Evolutionary conservation across 768 basidiomycete species (phyloP), one percentile per base, ranked within the genome.

Genomic region (Psilocybe tampanensis): DNA sequence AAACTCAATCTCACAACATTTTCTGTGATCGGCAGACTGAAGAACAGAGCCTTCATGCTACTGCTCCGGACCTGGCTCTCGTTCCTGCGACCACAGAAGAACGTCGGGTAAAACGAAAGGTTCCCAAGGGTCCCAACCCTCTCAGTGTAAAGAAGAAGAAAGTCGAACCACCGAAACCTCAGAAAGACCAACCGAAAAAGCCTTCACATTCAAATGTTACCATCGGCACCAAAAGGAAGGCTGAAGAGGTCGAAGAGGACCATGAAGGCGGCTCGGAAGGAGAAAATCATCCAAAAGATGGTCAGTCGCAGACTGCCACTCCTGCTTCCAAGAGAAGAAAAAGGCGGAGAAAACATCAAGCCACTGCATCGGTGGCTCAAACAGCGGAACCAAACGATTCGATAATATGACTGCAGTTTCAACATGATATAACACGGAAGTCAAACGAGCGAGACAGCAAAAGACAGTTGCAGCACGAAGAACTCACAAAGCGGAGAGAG

Each of bases 131-230:
- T 0, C 94, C 95, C 1, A 98, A 98, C 74, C 94, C 96, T 8
- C 80, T 98, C 2, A 95, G 93, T 58, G 76, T 95, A 44, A 95
- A 94, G 80, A 97, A 94, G 79, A 95, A 92, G 72, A 85, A 84
- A 4, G 64, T 36, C 36, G 63, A 53, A 42, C 15, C 39, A 51
- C 47, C 78, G 60, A 64, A 72, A 49, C 71, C 81, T 17, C 73
- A 76, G 63, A 45, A 78, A 81, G 47, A 52, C 34, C 39, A 24
- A 32, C 54, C 74, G 74, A 44, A 29, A 45, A 47, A 66, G 63
- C 21, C 62, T 58, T 55, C 19, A 9, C 12, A 51, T 61, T 71
- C 42, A 52, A 60, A 54, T 62, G 56, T 8, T 52, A 60, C 18
- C 12, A 50, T 54, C 8, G 63, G 62, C 11, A 64, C 59, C 11